A percentile compares a stretch with the other conserved stretches of the same genome.
Evolutionary conservation across 208 protist genomes (phyloP).

Genomic region (Leishmania martiniquensis): DNA sequence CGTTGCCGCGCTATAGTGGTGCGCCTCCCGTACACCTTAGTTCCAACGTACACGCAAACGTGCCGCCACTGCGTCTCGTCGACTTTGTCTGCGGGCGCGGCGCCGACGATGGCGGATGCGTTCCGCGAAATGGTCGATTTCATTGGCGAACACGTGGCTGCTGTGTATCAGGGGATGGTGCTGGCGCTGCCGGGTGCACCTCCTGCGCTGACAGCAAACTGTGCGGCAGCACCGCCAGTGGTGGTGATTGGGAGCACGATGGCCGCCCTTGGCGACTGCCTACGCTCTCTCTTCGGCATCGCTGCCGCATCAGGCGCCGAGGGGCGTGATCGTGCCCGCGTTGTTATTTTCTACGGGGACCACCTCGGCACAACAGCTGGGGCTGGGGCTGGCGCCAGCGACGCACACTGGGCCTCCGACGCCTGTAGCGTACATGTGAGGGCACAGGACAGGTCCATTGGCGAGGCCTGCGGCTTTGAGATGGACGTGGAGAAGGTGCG

Average conservation of each 20-base stretch:
- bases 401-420: not conserved
- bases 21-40: constrained; percentile 52
- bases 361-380: constrained; percentile 13
- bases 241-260: constrained; percentile 31
- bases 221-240: constrained; percentile 15
- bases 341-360: constrained; percentile 51
- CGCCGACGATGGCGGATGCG: constrained; percentile 19
- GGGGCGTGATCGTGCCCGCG: not conserved
- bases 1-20: constrained; percentile 49
- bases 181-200: constrained; percentile 4
- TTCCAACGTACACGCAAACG: constrained; percentile 30
- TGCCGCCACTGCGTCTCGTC: too few relatives aligned
- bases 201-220: constrained; percentile 2
- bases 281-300: constrained; percentile 1
- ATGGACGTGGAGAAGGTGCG: constrained; percentile 25
- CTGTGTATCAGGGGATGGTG: constrained; percentile 33
- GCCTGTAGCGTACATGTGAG: not conserved
- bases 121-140: constrained; percentile 57
- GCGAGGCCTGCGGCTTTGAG: constrained; percentile 9
- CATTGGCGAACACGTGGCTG: constrained; percentile 57
- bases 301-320: not conserved
- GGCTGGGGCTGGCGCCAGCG: not conserved
- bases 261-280: constrained; percentile 17
- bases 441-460: constrained; percentile 12
- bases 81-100: not conserved